phyloP scores from a whole-genome alignment of 2,329 filamentous ascomycete genomes.

The Aspergillus sp. region DNA sequence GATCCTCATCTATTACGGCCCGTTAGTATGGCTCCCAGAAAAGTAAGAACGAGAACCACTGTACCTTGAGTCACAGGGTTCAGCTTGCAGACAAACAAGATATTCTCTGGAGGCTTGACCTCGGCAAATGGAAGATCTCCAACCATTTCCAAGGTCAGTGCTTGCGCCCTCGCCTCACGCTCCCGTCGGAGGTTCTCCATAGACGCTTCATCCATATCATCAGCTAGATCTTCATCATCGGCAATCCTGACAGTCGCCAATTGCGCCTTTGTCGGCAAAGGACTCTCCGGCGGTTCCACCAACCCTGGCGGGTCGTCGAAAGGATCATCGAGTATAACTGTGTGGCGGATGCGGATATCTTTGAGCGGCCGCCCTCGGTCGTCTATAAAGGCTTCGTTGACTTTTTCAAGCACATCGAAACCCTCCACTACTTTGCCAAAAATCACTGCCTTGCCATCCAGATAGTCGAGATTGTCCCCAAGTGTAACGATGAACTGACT shows the following conservation, averaged over 20 bases:
- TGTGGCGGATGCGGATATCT: constrained; percentile 93
- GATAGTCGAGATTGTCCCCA: constrained; percentile 81
- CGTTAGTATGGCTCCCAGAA: not conserved
- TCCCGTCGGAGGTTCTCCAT: constrained; percentile 79
- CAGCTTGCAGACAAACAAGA: constrained; percentile 96
- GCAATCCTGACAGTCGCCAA: constrained; percentile 88
- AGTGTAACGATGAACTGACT: constrained; percentile 95
- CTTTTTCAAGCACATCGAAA: constrained; percentile 89
- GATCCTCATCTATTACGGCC: constrained; percentile 68
- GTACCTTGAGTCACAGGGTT: constrained; percentile 84
- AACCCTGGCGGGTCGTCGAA: constrained; percentile 79
- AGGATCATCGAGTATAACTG: constrained; percentile 86
- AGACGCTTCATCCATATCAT: constrained; percentile 76
- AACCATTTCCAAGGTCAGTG: constrained; percentile 94
- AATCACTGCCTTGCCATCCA: constrained; percentile 91
- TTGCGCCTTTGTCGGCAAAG: constrained; percentile 78
- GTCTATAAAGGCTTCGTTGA: constrained; percentile 87
- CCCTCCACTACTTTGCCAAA: constrained; percentile 96
- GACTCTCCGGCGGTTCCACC: constrained; percentile 74
- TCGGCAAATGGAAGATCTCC: constrained; percentile 96
- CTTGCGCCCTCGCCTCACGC: constrained; percentile 88
- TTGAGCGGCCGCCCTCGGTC: constrained; percentile 82
- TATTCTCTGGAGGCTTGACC: constrained; percentile 94
- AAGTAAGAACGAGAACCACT: constrained; percentile 1
- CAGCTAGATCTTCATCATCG: constrained; percentile 79